A percentile compares a stretch with the other conserved stretches of the same genome.
Conservation (phyloP, 495 filamentous ascomycete genomes). For the Aspergillus hancockii region DNA sequence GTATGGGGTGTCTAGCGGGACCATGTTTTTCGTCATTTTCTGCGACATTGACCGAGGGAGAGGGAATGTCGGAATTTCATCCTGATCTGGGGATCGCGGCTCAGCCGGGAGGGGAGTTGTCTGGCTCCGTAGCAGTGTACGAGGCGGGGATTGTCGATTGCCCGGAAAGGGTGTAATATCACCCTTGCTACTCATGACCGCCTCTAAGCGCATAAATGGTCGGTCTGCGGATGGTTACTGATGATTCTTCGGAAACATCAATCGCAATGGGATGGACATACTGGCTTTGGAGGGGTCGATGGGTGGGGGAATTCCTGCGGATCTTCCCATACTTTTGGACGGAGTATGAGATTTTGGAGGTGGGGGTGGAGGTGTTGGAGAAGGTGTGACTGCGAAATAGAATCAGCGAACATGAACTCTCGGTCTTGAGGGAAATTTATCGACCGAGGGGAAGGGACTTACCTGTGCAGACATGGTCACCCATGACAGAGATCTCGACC, state of each 20-base stretch:
- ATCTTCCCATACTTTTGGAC: constrained; percentile 17
- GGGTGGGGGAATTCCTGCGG: constrained; percentile 42
- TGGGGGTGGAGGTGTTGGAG: constrained; percentile 38
- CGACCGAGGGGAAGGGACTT: background rate
- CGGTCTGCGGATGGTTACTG: constrained; percentile 50
- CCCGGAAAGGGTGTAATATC: constrained; percentile 52
- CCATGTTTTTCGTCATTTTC: constrained; percentile 24
- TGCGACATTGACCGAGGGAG: constrained; percentile 43
- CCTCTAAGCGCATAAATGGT: constrained; percentile 56
- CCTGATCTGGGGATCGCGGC: constrained; percentile 53
- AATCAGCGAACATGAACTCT: constrained; percentile 4
- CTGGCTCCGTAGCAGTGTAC: constrained; percentile 43
- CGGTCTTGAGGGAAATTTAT: background rate
- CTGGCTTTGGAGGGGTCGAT: constrained; percentile 59
- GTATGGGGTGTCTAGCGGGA: constrained; percentile 7
- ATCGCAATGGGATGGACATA: constrained; percentile 31
- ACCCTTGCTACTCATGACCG: constrained; percentile 58
- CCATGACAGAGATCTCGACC: constrained; percentile 89
- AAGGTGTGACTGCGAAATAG: constrained; percentile 17
- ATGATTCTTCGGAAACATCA: background rate
- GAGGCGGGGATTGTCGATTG: constrained; percentile 40
- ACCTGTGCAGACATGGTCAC: constrained; percentile 76
- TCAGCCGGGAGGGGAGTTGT: constrained; percentile 45
- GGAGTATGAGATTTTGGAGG: constrained; percentile 28
- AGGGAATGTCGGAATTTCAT: constrained; percentile 63